These are phyloP conservation scores for Phlebiopsis flavidoalba DNA, from an alignment of 768 basidiomycete genomes.

Conservation along the genomic window DNA sequence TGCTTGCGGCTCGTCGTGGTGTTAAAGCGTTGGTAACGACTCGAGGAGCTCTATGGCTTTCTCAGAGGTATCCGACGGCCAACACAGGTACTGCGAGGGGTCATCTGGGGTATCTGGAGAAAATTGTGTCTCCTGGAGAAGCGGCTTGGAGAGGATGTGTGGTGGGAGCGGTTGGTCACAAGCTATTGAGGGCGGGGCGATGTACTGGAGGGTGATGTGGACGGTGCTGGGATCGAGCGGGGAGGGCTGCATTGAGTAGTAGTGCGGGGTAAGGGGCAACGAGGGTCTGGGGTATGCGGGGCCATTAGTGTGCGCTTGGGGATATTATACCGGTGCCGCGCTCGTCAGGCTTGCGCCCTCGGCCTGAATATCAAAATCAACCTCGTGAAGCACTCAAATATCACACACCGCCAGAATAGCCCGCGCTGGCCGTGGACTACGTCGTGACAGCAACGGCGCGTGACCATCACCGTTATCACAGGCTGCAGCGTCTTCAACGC, in stretches of 20 bases:
- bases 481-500: background rate
- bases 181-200: constrained; percentile 46
- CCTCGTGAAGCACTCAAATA: constrained; percentile 8
- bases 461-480: background rate
- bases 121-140: constrained; percentile 64
- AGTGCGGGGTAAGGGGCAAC: constrained; percentile 1
- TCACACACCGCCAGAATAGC: constrained; percentile 4
- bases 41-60: constrained; percentile 42
- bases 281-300: background rate
- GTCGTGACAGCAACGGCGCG: background rate
- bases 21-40: constrained; percentile 24
- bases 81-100: constrained; percentile 55
- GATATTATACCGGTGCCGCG: background rate
- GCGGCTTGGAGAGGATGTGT: constrained; percentile 53
- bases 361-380: constrained; percentile 1
- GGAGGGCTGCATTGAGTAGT: constrained; percentile 29
- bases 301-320: background rate
- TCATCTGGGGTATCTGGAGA: constrained; percentile 49
- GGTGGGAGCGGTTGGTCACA: constrained; percentile 46
- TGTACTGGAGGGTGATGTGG: constrained; percentile 49
- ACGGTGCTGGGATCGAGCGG: constrained; percentile 36
- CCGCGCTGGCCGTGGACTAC: background rate
- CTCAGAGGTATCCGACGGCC: constrained; percentile 42
- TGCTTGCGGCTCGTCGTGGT: constrained; percentile 20
- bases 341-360: background rate